Conservation (phyloP, 176 grass and related monocot genomes). For the Poa annua region DNA sequence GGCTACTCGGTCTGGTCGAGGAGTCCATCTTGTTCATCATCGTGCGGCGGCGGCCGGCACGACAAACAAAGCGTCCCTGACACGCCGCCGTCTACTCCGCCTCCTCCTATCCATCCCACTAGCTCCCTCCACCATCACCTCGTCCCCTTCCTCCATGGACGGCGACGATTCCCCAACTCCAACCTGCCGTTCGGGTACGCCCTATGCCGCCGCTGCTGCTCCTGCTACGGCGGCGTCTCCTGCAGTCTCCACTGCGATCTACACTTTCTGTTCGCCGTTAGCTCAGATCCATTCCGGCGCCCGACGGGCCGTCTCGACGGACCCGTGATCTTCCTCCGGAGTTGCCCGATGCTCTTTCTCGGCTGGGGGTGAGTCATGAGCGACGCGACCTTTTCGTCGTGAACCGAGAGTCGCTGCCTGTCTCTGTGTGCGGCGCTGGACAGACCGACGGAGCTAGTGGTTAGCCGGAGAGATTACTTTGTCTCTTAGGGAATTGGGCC, state of each 20-base stretch:
- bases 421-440: neutral
- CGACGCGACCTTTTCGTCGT: neutral
- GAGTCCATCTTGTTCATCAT: too few species aligned
- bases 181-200: constrained; percentile 11
- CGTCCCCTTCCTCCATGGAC: neutral
- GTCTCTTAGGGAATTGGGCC: neutral
- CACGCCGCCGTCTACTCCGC: neutral
- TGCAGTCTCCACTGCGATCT: constrained; percentile 7
- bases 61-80: too few species aligned
- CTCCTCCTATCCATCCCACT: neutral
- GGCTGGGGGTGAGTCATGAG: neutral
- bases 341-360: neutral
- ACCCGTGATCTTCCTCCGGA: neutral
- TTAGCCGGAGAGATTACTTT: neutral
- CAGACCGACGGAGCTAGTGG: too few species aligned
- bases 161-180: neutral
- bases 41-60: too few species aligned
- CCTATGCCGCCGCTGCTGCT: neutral
- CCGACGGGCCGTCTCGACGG: neutral
- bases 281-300: constrained; percentile 28
- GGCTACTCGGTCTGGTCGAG: too few species aligned
- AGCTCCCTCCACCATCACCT: neutral
- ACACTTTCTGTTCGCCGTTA: neutral
- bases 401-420: neutral
- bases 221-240: neutral